Evolutionary conservation across 805 yeast species (phyloP).

Genomic region (Zygotorulaspora chibaensis): DNA sequence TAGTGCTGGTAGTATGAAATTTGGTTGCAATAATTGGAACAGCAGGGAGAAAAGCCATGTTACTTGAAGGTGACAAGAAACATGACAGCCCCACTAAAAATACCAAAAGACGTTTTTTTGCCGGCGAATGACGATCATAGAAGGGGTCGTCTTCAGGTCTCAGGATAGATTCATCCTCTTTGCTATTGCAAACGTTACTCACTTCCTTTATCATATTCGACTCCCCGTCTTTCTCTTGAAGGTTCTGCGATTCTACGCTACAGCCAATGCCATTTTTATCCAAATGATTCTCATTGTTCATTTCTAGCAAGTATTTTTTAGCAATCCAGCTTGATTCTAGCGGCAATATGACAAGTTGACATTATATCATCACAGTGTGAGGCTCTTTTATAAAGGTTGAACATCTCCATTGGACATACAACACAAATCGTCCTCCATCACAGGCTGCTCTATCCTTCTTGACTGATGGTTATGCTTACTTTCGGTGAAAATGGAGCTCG

Average conservation of each 20-base stretch:
- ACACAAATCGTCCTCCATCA: neutral
- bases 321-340: neutral
- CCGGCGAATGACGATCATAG: conserved; percentile 2
- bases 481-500: neutral
- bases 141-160: conserved; percentile 1
- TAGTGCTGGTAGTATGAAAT: conserved; percentile 45
- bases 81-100: conserved; percentile 19
- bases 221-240: conserved; percentile 1
- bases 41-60: conserved; percentile 49
- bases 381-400: neutral
- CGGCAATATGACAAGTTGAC: neutral
- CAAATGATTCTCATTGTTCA: neutral
- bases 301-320: neutral
- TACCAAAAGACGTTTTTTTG: conserved; percentile 2
- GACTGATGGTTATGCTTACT: neutral
- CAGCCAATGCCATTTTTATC: neutral
- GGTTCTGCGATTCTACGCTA: neutral
- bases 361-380: neutral
- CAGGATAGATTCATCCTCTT: neutral
- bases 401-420: neutral
- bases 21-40: conserved; percentile 45
- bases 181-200: conserved; percentile 1
- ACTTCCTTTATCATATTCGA: conserved; percentile 2
- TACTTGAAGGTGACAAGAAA: conserved; percentile 43
- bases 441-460: neutral